Base-by-base conservation (phyloP, 805 yeast genomes). In the Wickerhamiella sorbophila region DNA sequence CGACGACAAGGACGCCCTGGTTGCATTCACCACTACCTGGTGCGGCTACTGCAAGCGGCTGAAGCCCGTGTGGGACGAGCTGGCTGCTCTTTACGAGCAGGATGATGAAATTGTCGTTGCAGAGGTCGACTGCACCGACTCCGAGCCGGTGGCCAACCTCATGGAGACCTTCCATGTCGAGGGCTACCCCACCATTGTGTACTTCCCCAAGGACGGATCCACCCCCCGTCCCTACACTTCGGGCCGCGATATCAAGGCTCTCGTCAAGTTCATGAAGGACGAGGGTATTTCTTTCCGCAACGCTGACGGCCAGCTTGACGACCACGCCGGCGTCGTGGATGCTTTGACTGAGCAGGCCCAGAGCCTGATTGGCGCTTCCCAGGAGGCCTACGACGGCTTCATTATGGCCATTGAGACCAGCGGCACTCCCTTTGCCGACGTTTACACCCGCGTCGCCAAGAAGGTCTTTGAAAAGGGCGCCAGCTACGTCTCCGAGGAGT, bases 1-100 rank as follows among this genome's bases (percentile, higher is more conserved):
- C 9, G 56, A 62, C 31, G 54, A 53, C 22, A 60, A 59, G 46
- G 44, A 56, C 41, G 64, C 67, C 0, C 54, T 79, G 31, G 66
- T 79, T 18, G 67, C 72, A 2, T 71, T 79, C 51, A 71, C 81
- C 4, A 74, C 79, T 16, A 45, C 64, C 32, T 71, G 79, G 77
- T 75, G 83, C 54, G 69, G 64, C 17, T 69, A 71, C 53, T 77
- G 83, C 60, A 65, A 70, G 56, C 57, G 61, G 16, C 59, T 77
- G 49, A 62, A 65, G 44, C 79, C 80, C 2, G 58, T 56, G 8
- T 72, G 74, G 63, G 69, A 65, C 35, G 47, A 59, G 39, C 58
- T 76, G 40, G 77, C 81, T 4, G 54, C 59, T n/a, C 59, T 69
- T 2, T 69, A 70, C 36, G 67, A 60, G 35, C 50, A 49, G 17